Evolutionary conservation across 2,329 filamentous ascomycete species (phyloP), one percentile per base, ranked within the genome.

Genomic region (Cryoendolithus antarcticus): DNA sequence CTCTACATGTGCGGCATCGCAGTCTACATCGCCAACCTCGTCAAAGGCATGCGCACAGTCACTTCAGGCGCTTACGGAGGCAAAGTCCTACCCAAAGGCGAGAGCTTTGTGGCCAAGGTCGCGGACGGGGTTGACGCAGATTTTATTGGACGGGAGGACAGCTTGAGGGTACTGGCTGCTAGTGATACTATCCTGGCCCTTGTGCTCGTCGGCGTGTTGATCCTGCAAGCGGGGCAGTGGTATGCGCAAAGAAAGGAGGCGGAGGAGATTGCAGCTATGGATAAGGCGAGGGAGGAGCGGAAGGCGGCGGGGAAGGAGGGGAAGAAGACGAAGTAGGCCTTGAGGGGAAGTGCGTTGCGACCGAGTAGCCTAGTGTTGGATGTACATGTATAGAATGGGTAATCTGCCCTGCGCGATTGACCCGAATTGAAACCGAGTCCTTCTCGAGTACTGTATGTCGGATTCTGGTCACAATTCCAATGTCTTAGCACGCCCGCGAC

Each of bases 211-310:
- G 91, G 91, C 4, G 84, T 98, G 7, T 61, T 98, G 48, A 84
- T 95, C 28, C 65, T 98, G 56, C 91, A 98, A 74, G 86, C 86
- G 12, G 91, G 91, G 8, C 86, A 96, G 72, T 96, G 89, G 91
- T 98, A 98, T 66, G 91, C 91, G 19, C 88, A 96, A 72, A 74
- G 84, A 58, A 93, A 93, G 66, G 88, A 96, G 63, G 72, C 72
- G 55, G 82, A 88, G 59, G 88, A 95, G 62, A 70, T 74, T 40
- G 76, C 75, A 55, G 73, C 76, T 57, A 70, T 80, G 47, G 74
- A 78, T 49, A 63, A 69, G 60, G 68, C 65, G 46, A 58, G 64
- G 40, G 62, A 63, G 44, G 67, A 65, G 54, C 70, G 70, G 61
- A 64, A 61, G 52, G 59, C 50, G 35, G 53, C 60, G 42, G 60